Percentiles rank a stretch among this genome's conserved stretches.
These are phyloP conservation scores for Blastocystis sp. DNA, from an alignment of 352 stramenopile genomes.

Conservation along the genomic window DNA sequence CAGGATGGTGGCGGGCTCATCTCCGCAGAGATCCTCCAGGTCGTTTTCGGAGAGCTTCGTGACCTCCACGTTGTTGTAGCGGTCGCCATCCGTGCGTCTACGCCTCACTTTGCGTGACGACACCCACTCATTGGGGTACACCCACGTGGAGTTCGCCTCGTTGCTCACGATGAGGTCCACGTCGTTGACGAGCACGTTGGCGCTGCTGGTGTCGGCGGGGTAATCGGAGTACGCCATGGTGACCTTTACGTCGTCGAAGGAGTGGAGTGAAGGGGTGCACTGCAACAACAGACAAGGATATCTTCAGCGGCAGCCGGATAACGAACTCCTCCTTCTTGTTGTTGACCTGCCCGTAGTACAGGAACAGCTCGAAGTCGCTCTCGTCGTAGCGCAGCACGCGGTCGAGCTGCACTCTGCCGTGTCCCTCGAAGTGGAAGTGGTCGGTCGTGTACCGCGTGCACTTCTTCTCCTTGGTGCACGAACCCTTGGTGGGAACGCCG, in stretches of 20 bases:
- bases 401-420: conserved; percentile 28
- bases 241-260: background rate
- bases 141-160: background rate
- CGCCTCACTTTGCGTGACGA: background rate
- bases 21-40: background rate
- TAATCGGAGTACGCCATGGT: conserved; percentile 49
- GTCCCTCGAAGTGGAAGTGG: conserved; percentile 8
- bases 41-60: background rate
- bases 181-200: conserved; percentile 12
- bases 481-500: background rate
- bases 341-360: conserved; percentile 65
- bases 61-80: background rate
- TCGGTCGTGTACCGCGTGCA: background rate
- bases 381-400: conserved; percentile 40
- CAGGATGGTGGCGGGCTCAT: background rate
- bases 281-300: background rate
- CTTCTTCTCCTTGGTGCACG: background rate
- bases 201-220: background rate
- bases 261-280: background rate
- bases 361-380: conserved; percentile 58
- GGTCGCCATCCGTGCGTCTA: background rate
- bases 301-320: conserved; percentile 4
- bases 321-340: conserved; percentile 2
- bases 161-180: conserved; percentile 16
- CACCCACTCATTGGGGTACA: conserved; percentile 13